phyloP scores from a whole-genome alignment of 257 asterid species.

The Jacaranda copaia region DNA sequence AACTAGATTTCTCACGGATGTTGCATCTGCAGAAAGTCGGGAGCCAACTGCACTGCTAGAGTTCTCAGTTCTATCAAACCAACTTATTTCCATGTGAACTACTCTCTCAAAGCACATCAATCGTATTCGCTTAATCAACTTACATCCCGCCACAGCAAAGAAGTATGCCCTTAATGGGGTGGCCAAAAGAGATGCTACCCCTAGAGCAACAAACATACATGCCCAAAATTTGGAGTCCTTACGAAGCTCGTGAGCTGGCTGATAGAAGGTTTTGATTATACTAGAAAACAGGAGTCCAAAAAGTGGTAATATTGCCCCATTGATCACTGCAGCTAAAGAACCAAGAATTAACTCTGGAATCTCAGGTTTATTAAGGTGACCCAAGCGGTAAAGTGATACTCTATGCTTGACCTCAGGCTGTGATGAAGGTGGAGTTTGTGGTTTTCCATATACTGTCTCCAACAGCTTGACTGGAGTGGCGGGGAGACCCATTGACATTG shows the following conservation, averaged over 20 bases:
- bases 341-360: slow-evolving; percentile 52
- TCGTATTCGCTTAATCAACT: slow-evolving; percentile 58
- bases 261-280: slow-evolving; percentile 50
- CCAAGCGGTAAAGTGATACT: slow-evolving; percentile 53
- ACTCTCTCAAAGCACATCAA: slow-evolving; percentile 70
- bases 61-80: slow-evolving; percentile 64
- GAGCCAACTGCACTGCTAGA: slow-evolving; percentile 49
- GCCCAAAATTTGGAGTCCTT: slow-evolving; percentile 63
- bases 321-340: slow-evolving; percentile 57
- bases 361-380: slow-evolving; percentile 56
- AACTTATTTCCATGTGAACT: slow-evolving; percentile 67
- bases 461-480: no score
- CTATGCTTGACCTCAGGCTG: slow-evolving; percentile 20
- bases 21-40: slow-evolving; percentile 57
- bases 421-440: slow-evolving; percentile 4
- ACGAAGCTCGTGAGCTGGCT: slow-evolving; percentile 55
- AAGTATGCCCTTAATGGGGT: slow-evolving; percentile 59
- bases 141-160: slow-evolving; percentile 67
- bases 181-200: slow-evolving; percentile 48
- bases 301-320: slow-evolving; percentile 59
- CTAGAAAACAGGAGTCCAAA: slow-evolving; percentile 57
- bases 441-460: background rate
- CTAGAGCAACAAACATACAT: slow-evolving; percentile 55
- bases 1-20: slow-evolving; percentile 56
- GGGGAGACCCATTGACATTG: no score